Percentiles rank a stretch among this genome's conserved stretches.
Conservation (phyloP, 805 yeast species). For the Metschnikowia peoriensis region DNA sequence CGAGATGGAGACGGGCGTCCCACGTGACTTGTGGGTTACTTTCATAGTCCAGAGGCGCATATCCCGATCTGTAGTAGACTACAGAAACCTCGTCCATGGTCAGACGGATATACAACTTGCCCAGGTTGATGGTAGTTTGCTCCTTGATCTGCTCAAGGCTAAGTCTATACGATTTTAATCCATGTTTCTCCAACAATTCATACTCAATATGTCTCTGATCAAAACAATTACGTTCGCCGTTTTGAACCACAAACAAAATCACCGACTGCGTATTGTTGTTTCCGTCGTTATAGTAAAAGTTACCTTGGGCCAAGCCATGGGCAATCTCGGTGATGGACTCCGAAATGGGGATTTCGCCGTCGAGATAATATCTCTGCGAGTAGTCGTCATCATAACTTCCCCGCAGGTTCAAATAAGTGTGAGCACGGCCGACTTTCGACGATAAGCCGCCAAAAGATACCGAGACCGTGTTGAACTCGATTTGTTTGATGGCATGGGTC, state of each 20-base stretch:
- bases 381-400: constrained; percentile 54
- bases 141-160: constrained; percentile 58
- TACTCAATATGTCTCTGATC: constrained; percentile 89
- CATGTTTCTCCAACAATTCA: constrained; percentile 53
- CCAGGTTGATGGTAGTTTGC: constrained; percentile 40
- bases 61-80: constrained; percentile 88
- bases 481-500: constrained; percentile 68
- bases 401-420: constrained; percentile 56
- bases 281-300: constrained; percentile 47
- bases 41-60: constrained; percentile 78
- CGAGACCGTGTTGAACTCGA: constrained; percentile 94
- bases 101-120: constrained; percentile 51
- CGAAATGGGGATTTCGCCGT: constrained; percentile 60
- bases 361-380: constrained; percentile 42
- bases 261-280: constrained; percentile 37
- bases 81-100: constrained; percentile 76
- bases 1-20: constrained; percentile 73
- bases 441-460: constrained; percentile 94
- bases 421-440: constrained; percentile 73
- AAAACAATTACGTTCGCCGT: constrained; percentile 81
- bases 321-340: constrained; percentile 63
- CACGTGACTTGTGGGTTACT: constrained; percentile 57
- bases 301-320: constrained; percentile 66
- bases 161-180: constrained; percentile 61
- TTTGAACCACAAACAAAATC: constrained; percentile 78